Percentiles rank a stretch among this genome's conserved stretches.
These are phyloP conservation scores for Discostella stelligeroides DNA, from an alignment of 108 stramenopile genomes.

Conservation along the genomic window DNA sequence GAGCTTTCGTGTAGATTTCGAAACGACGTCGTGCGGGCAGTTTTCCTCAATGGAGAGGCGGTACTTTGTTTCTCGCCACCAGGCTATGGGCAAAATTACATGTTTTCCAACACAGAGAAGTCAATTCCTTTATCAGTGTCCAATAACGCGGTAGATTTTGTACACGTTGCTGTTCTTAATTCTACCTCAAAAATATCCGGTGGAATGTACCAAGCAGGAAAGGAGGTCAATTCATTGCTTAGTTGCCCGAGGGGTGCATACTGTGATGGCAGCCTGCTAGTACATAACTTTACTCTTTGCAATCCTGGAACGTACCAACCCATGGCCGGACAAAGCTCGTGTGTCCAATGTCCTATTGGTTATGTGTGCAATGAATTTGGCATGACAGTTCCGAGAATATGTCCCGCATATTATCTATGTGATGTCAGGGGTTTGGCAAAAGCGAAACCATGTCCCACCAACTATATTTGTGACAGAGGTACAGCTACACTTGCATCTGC, in stretches of 20 bases:
- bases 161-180: slow-evolving; percentile 13
- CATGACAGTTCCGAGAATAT: slow-evolving; percentile 58
- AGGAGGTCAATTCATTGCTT: slow-evolving; percentile 54
- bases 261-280: slow-evolving; percentile 25
- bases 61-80: slow-evolving; percentile 52
- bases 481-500: slow-evolving; percentile 45
- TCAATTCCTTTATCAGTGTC: slow-evolving; percentile 24
- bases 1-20: slow-evolving; percentile 45
- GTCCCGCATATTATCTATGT: slow-evolving; percentile 62
- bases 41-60: slow-evolving; percentile 38
- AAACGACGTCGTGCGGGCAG: slow-evolving; percentile 21
- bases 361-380: slow-evolving; percentile 81
- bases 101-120: slow-evolving; percentile 10
- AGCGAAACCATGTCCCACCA: slow-evolving; percentile 66
- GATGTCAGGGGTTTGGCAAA: slow-evolving; percentile 59
- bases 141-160: slow-evolving; percentile 45
- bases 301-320: slow-evolving; percentile 80
- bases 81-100: slow-evolving; percentile 23
- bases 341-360: slow-evolving; percentile 75
- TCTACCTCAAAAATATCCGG: slow-evolving; percentile 9
- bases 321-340: slow-evolving; percentile 43
- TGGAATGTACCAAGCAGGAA: slow-evolving; percentile 42
- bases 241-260: slow-evolving; percentile 53
- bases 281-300: slow-evolving; percentile 72
- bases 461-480: slow-evolving; percentile 64